Percentiles rank a stretch among this genome's conserved stretches.
Evolutionary conservation across 139 green algal species (phyloP).

Genomic region (Nannochloris sp.): DNA sequence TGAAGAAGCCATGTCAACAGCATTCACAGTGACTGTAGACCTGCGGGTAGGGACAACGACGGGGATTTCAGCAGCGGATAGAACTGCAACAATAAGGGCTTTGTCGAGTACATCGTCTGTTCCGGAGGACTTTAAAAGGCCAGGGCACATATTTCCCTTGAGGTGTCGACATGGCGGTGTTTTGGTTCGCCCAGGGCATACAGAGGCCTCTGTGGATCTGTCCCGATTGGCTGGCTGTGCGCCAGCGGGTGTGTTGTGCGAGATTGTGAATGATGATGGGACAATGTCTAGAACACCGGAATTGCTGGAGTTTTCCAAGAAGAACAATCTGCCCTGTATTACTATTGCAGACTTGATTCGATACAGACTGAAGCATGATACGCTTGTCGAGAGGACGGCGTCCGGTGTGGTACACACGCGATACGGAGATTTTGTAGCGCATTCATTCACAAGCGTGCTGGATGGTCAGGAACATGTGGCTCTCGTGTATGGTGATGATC

Average conservation of each 20-base stretch:
- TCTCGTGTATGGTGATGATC: slow-evolving; percentile 35
- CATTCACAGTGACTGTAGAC: slow-evolving; percentile 93
- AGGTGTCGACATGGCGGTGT: slow-evolving; percentile 66
- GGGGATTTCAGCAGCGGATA: slow-evolving; percentile 87
- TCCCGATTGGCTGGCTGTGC: slow-evolving; percentile 70
- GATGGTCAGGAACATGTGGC: slow-evolving; percentile 55
- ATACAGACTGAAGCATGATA: slow-evolving; percentile 40
- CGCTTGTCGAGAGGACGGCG: slow-evolving; percentile 12
- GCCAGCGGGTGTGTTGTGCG: slow-evolving; percentile 89
- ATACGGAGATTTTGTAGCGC: slow-evolving; percentile 35
- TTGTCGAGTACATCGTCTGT: slow-evolving; percentile 53
- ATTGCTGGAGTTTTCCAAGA: slow-evolving; percentile 68
- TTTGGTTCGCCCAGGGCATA: slow-evolving; percentile 78
- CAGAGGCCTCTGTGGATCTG: slow-evolving; percentile 91
- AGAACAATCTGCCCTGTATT: slow-evolving; percentile 75
- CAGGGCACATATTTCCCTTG: slow-evolving; percentile 96
- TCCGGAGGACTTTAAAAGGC: slow-evolving; percentile 69
- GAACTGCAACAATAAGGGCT: slow-evolving; percentile 70
- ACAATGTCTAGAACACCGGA: slow-evolving; percentile 73
- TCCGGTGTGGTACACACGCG: slow-evolving; percentile 11
- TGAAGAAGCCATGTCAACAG: slow-evolving; percentile 85
- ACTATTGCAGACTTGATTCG: slow-evolving; percentile 85
- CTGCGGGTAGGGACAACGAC: slow-evolving; percentile 72
- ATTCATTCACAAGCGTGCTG: slow-evolving; percentile 39
- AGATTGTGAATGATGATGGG: slow-evolving; percentile 84